Percentiles rank a stretch among this genome's conserved stretches.
phyloP scores from a whole-genome alignment of 2,329 filamentous ascomycete genomes.

The Phialophora expanda region DNA sequence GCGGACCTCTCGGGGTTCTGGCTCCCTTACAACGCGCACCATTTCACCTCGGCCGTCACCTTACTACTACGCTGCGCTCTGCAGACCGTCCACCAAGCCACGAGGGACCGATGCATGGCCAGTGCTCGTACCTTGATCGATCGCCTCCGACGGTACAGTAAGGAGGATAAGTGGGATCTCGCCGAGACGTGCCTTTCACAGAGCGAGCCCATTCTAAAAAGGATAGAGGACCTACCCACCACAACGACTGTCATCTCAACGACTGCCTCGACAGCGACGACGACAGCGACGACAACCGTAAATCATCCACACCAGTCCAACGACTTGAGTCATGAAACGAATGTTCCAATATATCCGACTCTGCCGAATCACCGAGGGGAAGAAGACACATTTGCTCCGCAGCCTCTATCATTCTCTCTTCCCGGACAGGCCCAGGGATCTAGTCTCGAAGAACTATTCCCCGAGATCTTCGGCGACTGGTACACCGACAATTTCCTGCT shows the following conservation, averaged over 20 bases:
- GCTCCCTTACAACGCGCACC: constrained; percentile 37
- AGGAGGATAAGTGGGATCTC: constrained; percentile 61
- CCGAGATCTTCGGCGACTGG: constrained; percentile 23
- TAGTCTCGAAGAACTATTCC: constrained; percentile 24
- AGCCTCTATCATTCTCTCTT: constrained; percentile 1
- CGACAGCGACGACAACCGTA: constrained; percentile 60
- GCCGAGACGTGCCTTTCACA: constrained; percentile 60
- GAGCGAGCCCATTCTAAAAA: constrained; percentile 51
- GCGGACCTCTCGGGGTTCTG: constrained; percentile 34
- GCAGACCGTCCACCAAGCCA: constrained; percentile 46
- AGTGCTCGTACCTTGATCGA: constrained; percentile 56
- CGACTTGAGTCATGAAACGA: constrained; percentile 5
- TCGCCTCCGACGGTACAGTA: constrained; percentile 54
- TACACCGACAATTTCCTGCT: constrained; percentile 16
- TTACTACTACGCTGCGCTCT: constrained; percentile 37
- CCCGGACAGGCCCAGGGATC: constrained; percentile 1
- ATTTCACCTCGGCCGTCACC: constrained; percentile 38
- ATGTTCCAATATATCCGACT: neutral
- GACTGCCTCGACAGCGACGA: constrained; percentile 65
- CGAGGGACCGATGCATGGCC: constrained; percentile 50
- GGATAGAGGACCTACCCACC: constrained; percentile 34
- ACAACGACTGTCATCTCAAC: constrained; percentile 48
- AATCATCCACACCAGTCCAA: neutral
- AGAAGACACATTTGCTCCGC: constrained; percentile 2
- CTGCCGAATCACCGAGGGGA: neutral